Base-by-base conservation (phyloP, 805 yeast genomes). In the Ogataea paraovalis region DNA sequence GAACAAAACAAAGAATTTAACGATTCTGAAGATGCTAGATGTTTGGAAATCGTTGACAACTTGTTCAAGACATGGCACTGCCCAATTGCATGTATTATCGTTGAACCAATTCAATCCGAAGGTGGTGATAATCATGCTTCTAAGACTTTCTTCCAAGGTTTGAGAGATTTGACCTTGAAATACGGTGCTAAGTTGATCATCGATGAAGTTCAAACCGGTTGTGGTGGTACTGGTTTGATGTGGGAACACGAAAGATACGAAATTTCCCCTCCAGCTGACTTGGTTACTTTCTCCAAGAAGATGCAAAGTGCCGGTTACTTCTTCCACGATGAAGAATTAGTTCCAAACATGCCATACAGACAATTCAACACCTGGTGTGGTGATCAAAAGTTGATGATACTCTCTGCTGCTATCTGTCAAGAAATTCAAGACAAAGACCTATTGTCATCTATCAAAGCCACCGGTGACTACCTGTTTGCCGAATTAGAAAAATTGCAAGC, bases 301-400 rank as follows among this genome's bases (percentile, higher is more conserved):
- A 85, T 86, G 77, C 96, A 87, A 73, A 77, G 90, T 46, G 95
- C 96, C 38, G 96, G 96, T 50, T 87, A 81, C 77, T 87, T 77
- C 77, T 87, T 82, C 81, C 81, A 79, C 59, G 80, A 83, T 69
- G 82, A 85, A 42, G 83, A 81, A 59, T 70, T 87, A 50, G 75
- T 83, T 57, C 96, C 96, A 61, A 75, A 80, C 68, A 67, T 69
- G 61, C 82, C 95, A n/a, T 87, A 84, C 77, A 81, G 96, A 68
- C 95, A 87, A 75, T 87, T 87, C 79, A 87, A 87, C 81, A 87
- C 96, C 49, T 87, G 96, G 96, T 85, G 92, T 71, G 96, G 96
- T 60, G 96, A 87, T 71, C 91, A 95, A 66, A 84, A 90, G 50
- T 81, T 83, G 70, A 77, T 85, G 65, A 72, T 87, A 59, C 74